Evolutionary conservation across 2,329 filamentous ascomycete genomes (phyloP).

Genomic region (Esteya vermicola): DNA sequence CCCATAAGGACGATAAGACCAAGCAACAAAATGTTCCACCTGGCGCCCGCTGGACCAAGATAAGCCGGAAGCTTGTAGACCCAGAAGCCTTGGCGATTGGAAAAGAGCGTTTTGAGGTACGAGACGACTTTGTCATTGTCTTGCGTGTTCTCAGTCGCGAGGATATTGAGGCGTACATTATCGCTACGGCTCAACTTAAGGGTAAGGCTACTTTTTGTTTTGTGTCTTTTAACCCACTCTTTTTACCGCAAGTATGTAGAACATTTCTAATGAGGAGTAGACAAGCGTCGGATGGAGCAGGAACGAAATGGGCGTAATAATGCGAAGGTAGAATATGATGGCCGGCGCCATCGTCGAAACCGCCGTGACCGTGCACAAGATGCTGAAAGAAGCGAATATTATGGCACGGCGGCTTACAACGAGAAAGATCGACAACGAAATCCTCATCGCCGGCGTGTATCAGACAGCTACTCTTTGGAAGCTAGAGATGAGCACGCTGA

Average conservation of each 20-base stretch:
- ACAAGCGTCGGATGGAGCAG: constrained; percentile 24
- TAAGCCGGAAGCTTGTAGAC: constrained; percentile 77
- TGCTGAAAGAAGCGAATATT: background rate
- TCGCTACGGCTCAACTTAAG: constrained; percentile 68
- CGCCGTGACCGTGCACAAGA: constrained; percentile 10
- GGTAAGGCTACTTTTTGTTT: constrained; percentile 32
- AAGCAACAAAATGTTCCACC: constrained; percentile 54
- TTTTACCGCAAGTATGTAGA: too few relatives aligned
- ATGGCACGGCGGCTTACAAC: background rate
- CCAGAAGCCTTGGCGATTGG: constrained; percentile 72
- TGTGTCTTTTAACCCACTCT: background rate
- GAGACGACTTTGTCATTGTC: constrained; percentile 89
- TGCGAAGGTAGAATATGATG: constrained; percentile 2
- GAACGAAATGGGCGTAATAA: constrained; percentile 11
- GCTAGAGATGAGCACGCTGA: background rate
- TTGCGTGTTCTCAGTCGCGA: constrained; percentile 74
- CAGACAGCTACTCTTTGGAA: constrained; percentile 1
- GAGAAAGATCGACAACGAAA: background rate
- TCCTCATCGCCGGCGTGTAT: constrained; percentile 4
- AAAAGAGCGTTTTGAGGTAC: constrained; percentile 84
- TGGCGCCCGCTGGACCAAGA: constrained; percentile 85
- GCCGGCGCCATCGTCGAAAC: background rate
- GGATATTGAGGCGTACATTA: constrained; percentile 78
- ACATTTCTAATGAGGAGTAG: constrained; percentile 11
- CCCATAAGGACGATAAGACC: constrained; percentile 74